Conservation (phyloP, 1,139 yeast genomes). For the Geotrichum restrictum region DNA sequence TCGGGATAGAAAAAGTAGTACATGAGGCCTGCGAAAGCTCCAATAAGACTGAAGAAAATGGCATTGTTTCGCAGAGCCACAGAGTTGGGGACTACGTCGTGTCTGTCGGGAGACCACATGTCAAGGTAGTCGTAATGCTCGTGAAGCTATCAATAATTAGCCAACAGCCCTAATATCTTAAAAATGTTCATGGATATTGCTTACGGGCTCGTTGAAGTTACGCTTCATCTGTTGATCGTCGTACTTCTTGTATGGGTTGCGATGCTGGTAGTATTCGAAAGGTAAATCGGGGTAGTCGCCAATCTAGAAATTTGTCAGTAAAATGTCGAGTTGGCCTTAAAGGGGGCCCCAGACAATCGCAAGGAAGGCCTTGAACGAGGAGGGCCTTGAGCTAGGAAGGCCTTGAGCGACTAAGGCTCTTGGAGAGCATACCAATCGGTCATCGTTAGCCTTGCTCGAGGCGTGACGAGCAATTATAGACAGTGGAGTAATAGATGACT, state of each 20-base stretch:
- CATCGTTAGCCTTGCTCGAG: constrained; percentile 21
- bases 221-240: constrained; percentile 83
- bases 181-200: constrained; percentile 1
- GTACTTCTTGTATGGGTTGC: constrained; percentile 68
- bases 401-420: too few species aligned
- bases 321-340: too few species aligned
- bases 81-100: constrained; percentile 55
- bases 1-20: constrained; percentile 65
- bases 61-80: constrained; percentile 54
- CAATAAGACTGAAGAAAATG: constrained; percentile 54
- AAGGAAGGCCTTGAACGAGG: too few species aligned
- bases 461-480: constrained; percentile 17
- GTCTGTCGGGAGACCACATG: constrained; percentile 84
- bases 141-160: constrained; percentile 40
- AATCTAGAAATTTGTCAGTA: constrained; percentile 23
- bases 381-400: too few species aligned
- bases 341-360: too few species aligned
- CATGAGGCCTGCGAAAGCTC: constrained; percentile 53
- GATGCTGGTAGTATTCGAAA: constrained; percentile 51
- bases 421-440: constrained; percentile 21
- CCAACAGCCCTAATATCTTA: background rate
- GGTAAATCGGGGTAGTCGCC: constrained; percentile 51
- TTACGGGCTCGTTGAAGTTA: constrained; percentile 62
- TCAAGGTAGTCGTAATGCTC: constrained; percentile 71
- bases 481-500: constrained; percentile 4